Evolutionary conservation across 257 asterid species (phyloP).

Genomic region (Lithospermum erythrorhizon): DNA sequence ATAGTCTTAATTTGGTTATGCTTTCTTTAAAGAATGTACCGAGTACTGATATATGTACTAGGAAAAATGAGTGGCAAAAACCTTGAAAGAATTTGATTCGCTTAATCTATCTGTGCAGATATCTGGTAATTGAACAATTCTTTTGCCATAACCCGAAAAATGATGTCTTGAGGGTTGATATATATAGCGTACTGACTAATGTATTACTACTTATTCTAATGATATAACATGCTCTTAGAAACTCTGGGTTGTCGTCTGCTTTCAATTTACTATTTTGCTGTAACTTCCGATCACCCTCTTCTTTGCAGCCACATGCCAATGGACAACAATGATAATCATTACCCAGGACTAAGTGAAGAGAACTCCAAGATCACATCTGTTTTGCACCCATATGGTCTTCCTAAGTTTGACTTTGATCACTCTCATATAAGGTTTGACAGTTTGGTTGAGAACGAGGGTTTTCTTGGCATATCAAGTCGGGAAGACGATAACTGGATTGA

Average conservation of each 20-base stretch:
- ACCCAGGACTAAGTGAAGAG: slow-evolving; percentile 88
- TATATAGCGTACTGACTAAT: not conserved
- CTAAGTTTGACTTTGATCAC: slow-evolving; percentile 94
- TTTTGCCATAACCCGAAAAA: not conserved
- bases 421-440: slow-evolving; percentile 90
- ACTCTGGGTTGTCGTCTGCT: not conserved
- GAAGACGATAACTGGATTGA: slow-evolving; percentile 98
- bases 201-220: too few relatives aligned
- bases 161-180: too few relatives aligned
- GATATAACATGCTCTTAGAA: not conserved
- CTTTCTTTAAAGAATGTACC: too few relatives aligned
- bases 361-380: slow-evolving; percentile 75
- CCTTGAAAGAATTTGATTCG: not conserved
- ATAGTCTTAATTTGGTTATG: too few relatives aligned
- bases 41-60: too few relatives aligned
- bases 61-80: not conserved
- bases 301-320: slow-evolving; percentile 57
- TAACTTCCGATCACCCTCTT: slow-evolving; percentile 5
- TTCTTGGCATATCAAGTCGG: slow-evolving; percentile 95
- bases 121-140: not conserved
- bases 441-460: slow-evolving; percentile 96
- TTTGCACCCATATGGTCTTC: slow-evolving; percentile 76
- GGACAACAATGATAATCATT: slow-evolving; percentile 93
- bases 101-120: not conserved
- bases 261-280: too few relatives aligned